Base-by-base conservation (phyloP, 75 land plant species). In the Picea glauca region DNA sequence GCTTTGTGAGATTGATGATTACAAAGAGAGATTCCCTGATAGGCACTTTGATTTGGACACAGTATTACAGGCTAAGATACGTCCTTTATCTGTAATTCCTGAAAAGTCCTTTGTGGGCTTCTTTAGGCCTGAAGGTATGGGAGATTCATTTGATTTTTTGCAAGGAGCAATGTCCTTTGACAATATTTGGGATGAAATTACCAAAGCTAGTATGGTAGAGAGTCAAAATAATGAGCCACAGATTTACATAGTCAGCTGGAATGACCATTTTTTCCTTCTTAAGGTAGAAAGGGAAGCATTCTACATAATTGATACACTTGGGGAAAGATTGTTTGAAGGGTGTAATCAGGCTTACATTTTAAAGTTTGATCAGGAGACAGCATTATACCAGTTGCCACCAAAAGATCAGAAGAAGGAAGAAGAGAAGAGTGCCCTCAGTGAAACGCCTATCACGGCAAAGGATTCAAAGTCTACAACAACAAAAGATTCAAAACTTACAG, bases 191-290 rank as follows among this genome's bases (percentile, higher is more conserved):
- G 83, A 87, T 40, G 88, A 84, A 61, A 75, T 85, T 14, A 75
- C 63, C 35, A 35, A 75, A 4, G 80, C 64, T 43, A 66, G 57
- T 5, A 58, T 32, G 18, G 64, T 50, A n/a, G 65, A 75, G 3
- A 21, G 20, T 32, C n/a, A 35, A 13, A 79, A 77, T 50, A 23
- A 35, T 23, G 20, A 74, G 60, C 74, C 80, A 21, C 86, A 82
- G n/a, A 78, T 89, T 32, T 89, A 89, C 64, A 87, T 89, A 66
- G 82, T 89, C 26, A 89, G 90, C 81, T 89, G 90, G 90, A 89
- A 89, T 76, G 90, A 89, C 73, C 90, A 89, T 58, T 89, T 89
- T 72, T 89, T 89, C n/a, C 75, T 89, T 1, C 83, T 89, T 23
- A 89, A 84, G 70, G 79, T 89, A 50, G 90, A 87, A 32, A 66